A percentile compares a stretch with the other conserved stretches of the same genome.
These are phyloP conservation scores for Rhynchosporium secalis DNA, from an alignment of 2,329 filamentous ascomycete genomes.

Conservation along the genomic window DNA sequence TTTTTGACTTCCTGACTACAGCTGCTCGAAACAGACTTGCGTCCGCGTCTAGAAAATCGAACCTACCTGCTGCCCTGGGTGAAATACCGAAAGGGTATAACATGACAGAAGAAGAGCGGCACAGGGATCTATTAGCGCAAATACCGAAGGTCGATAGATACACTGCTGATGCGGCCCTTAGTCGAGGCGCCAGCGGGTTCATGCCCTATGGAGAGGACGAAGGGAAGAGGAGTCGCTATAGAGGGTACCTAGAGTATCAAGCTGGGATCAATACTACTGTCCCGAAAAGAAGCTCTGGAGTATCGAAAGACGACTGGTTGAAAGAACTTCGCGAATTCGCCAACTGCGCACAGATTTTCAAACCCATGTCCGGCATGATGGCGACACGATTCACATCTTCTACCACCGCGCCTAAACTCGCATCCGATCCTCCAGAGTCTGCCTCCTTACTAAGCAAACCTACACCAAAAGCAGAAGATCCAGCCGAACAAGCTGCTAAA, in stretches of 20 bases:
- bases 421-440: conserved; percentile 42
- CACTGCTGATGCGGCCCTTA: conserved; percentile 67
- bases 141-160: conserved; percentile 66
- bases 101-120: conserved; percentile 62
- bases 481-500: conserved; percentile 81
- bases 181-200: conserved; percentile 64
- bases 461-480: conserved; percentile 63
- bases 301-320: conserved; percentile 70
- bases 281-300: conserved; percentile 49
- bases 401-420: conserved; percentile 47
- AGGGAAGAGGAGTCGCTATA: conserved; percentile 76
- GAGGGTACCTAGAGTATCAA: conserved; percentile 75
- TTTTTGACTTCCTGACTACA: conserved; percentile 88
- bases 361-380: conserved; percentile 89
- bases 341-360: conserved; percentile 77
- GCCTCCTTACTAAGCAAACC: conserved; percentile 49
- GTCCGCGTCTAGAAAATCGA: conserved; percentile 69
- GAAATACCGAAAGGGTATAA: conserved; percentile 69
- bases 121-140: conserved; percentile 56
- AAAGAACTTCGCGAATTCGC: conserved; percentile 76
- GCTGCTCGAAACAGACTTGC: conserved; percentile 76
- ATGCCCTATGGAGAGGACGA: conserved; percentile 85
- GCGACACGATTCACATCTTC: conserved; percentile 86
- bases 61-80: conserved; percentile 75
- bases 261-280: conserved; percentile 61